phyloP scores from a whole-genome alignment of 2,329 filamentous ascomycete species.

The Purpureocillium lavendulum region DNA sequence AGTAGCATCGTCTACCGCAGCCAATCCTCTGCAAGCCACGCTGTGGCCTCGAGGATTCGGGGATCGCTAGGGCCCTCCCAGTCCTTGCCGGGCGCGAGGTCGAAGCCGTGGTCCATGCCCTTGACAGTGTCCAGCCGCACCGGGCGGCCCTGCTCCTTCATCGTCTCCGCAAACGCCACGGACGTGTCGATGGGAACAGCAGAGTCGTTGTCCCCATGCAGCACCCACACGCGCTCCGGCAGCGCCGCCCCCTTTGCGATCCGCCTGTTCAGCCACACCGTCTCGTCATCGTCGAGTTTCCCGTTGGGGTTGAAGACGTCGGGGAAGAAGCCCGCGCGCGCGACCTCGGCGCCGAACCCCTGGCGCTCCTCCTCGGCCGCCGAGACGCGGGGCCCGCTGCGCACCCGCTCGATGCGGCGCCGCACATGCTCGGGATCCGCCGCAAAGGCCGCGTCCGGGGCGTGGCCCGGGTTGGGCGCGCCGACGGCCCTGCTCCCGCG shows the following conservation, averaged over 20 bases:
- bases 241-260: background rate
- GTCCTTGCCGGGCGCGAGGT: background rate
- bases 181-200: background rate
- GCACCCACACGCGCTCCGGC: conserved; percentile 1
- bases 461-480: background rate
- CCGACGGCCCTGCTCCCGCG: background rate
- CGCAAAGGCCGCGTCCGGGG: background rate
- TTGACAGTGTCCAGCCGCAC: background rate
- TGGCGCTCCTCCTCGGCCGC: background rate
- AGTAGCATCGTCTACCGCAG: background rate
- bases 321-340: background rate
- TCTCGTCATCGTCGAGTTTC: background rate
- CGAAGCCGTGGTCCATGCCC: background rate
- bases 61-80: background rate
- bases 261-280: background rate
- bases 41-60: background rate
- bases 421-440: background rate
- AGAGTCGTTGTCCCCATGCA: conserved; percentile 3
- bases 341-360: background rate
- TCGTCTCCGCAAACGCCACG: background rate
- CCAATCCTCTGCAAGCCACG: background rate
- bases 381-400: background rate
- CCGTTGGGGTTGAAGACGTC: background rate
- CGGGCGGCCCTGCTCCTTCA: background rate
- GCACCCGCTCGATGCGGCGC: too few relatives aligned